Evolutionary conservation across 2,329 filamentous ascomycete genomes (phyloP).

Genomic region (Metarhizium anisopliae): DNA sequence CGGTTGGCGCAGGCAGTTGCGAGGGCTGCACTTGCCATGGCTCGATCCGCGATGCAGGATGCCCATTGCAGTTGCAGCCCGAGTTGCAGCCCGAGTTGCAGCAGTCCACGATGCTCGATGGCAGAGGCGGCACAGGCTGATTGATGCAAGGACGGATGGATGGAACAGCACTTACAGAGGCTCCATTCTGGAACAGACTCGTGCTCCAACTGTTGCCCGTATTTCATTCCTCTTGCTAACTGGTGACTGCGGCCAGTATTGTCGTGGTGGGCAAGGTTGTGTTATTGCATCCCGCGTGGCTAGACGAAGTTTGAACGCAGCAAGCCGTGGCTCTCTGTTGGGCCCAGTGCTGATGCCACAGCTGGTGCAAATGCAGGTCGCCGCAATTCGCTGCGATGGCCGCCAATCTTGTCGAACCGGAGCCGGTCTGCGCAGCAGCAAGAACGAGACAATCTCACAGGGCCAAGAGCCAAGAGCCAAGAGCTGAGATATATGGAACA

Average conservation of each 20-base stretch:
- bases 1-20: no score
- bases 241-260: not conserved
- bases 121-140: not conserved
- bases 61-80: no score
- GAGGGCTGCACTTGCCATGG: not conserved
- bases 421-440: no score
- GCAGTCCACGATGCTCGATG: not conserved
- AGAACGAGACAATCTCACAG: no score
- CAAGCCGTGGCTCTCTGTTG: not conserved
- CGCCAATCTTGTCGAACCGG: no score
- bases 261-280: not conserved
- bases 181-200: conserved; percentile 78
- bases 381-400: no score
- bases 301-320: not conserved
- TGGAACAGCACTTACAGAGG: conserved; percentile 44
- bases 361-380: no score
- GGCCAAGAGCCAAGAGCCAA: no score
- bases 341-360: no score
- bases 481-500: no score
- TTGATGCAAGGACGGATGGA: not conserved
- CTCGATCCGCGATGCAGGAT: no score
- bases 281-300: not conserved
- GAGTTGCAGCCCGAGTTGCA: no score
- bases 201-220: conserved; percentile 51
- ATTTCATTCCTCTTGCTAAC: conserved; percentile 25